A percentile compares a stretch with the other conserved stretches of the same genome.
phyloP scores from a whole-genome alignment of 2,329 filamentous ascomycete species.

The Anisogramma anomala region DNA sequence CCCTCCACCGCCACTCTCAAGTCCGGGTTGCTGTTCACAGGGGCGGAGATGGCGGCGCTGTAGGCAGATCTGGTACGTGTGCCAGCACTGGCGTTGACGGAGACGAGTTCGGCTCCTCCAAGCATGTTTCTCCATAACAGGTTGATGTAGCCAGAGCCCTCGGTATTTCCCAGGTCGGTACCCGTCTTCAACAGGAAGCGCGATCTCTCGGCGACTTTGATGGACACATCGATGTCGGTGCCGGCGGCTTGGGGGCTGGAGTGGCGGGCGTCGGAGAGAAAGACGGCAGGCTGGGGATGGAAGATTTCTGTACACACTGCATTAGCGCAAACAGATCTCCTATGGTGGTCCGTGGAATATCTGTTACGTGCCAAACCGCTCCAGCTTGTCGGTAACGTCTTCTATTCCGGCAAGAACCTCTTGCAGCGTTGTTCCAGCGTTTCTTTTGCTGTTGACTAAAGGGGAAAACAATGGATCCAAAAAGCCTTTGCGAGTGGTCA shows the following conservation, averaged over 20 bases:
- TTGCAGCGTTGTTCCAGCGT: conserved; percentile 61
- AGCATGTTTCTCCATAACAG: conserved; percentile 83
- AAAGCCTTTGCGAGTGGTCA: conserved; percentile 73
- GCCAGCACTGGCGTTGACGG: conserved; percentile 75
- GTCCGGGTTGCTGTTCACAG: conserved; percentile 75
- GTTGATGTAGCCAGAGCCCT: conserved; percentile 87
- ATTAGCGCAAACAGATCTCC: neutral
- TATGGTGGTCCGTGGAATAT: neutral
- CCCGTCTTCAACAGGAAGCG: conserved; percentile 84
- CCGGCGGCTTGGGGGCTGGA: conserved; percentile 57
- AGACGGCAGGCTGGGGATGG: conserved; percentile 69
- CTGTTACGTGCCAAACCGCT: conserved; percentile 56
- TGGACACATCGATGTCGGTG: conserved; percentile 69
- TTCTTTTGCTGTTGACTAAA: conserved; percentile 56
- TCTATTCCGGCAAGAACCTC: conserved; percentile 67
- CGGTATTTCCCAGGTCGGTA: conserved; percentile 85
- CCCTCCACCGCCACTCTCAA: conserved; percentile 67
- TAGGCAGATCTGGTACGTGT: conserved; percentile 88
- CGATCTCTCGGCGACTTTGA: conserved; percentile 68
- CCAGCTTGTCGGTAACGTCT: conserved; percentile 59
- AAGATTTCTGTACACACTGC: conserved; percentile 57
- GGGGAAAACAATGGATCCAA: conserved; percentile 72
- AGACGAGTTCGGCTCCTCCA: conserved; percentile 82
- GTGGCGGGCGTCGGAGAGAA: conserved; percentile 63
- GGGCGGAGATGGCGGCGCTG: conserved; percentile 72